A percentile compares a stretch with the other conserved stretches of the same genome.
Conservation (phyloP, 1,284 basidiomycete species). For the Phellopilus nigrolimitatus region DNA sequence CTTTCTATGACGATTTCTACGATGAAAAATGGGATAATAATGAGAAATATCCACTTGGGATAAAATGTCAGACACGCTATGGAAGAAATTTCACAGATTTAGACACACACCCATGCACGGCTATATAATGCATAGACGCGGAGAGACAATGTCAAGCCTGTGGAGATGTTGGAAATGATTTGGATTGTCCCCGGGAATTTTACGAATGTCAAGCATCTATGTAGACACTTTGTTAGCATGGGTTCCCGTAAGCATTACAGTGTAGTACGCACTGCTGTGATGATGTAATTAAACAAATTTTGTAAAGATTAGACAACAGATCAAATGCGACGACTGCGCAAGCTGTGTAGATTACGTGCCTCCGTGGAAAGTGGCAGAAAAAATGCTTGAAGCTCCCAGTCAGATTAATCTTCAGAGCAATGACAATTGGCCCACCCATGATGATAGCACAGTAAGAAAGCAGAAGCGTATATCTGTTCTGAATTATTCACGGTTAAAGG, state of each 20-base stretch:
- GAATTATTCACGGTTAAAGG: neutral
- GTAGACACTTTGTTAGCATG: neutral
- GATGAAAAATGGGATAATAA: slow-evolving; percentile 1
- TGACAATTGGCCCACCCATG: neutral
- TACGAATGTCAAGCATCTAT: slow-evolving; percentile 9
- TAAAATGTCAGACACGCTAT: neutral
- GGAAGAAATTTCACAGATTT: neutral
- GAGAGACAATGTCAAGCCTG: slow-evolving; percentile 5
- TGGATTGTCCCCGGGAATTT: slow-evolving; percentile 13
- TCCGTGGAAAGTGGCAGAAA: slow-evolving; percentile 6
- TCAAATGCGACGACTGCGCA: neutral
- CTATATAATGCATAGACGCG: slow-evolving; percentile 6
- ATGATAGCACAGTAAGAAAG: slow-evolving; percentile 2
- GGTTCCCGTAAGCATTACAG: neutral
- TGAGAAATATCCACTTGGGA: neutral
- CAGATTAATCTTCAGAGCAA: neutral
- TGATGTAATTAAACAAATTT: neutral
- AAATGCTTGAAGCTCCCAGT: neutral
- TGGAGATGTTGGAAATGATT: slow-evolving; percentile 10
- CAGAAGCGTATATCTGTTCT: slow-evolving; percentile 8
- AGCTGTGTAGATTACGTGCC: neutral
- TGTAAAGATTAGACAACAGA: neutral
- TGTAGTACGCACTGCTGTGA: slow-evolving; percentile 3
- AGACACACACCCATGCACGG: neutral
- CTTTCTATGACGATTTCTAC: slow-evolving; percentile 1